Evolutionary conservation across 768 basidiomycete species (phyloP).

Genomic region (Suillus variegatus): DNA sequence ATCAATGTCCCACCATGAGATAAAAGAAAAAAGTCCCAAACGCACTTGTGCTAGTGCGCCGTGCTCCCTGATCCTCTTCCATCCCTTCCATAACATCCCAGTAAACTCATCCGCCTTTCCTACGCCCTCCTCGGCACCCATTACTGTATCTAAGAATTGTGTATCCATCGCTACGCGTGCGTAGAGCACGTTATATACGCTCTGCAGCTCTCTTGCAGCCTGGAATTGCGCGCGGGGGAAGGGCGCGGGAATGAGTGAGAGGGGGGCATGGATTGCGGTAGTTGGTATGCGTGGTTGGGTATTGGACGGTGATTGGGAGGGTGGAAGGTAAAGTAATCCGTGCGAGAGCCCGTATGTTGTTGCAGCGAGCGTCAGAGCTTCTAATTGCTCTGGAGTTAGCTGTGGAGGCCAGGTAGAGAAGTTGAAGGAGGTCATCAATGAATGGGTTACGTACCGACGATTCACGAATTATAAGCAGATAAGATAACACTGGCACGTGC

Average conservation of each 20-base stretch:
- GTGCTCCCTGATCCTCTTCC: conserved; percentile 73
- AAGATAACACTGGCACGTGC: no score
- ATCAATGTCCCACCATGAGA: conserved; percentile 8
- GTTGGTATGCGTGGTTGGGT: conserved; percentile 52
- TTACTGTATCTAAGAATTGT: conserved; percentile 77
- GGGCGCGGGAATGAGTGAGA: conserved; percentile 86
- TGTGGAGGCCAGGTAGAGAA: conserved; percentile 76
- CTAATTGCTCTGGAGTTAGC: conserved; percentile 57
- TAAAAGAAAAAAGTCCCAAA: not conserved
- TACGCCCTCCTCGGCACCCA: conserved; percentile 79
- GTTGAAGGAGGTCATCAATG: conserved; percentile 37
- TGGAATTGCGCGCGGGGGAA: conserved; percentile 75
- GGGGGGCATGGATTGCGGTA: conserved; percentile 87
- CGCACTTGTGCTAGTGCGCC: conserved; percentile 55
- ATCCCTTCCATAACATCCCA: conserved; percentile 82
- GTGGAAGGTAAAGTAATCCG: conserved; percentile 81
- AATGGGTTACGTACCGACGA: not conserved
- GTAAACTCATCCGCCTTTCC: conserved; percentile 87
- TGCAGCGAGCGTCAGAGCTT: conserved; percentile 61
- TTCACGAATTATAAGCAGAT: no score
- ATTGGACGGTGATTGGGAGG: conserved; percentile 32
- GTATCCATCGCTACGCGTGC: conserved; percentile 78
- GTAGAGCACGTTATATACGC: conserved; percentile 83
- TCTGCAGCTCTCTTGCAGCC: conserved; percentile 66
- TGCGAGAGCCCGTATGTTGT: conserved; percentile 84